Evolutionary conservation across 2,329 filamentous ascomycete genomes (phyloP), one percentile per base, ranked within the genome.

Genomic region (Fusarium fracticaudum): DNA sequence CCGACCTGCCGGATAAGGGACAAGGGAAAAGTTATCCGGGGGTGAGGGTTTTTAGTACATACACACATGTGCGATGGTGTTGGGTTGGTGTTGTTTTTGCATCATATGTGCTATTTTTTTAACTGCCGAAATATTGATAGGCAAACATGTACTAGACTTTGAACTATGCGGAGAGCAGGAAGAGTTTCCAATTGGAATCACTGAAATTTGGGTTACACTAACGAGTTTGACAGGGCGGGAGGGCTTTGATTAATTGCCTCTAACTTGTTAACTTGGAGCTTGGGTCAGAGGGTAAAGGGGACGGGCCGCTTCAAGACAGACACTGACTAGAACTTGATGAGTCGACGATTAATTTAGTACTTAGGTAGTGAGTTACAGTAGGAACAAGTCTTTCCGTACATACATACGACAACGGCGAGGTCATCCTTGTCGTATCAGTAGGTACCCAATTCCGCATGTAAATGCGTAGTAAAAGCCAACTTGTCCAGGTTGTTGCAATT

Each of bases 51-150:
- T 22, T 47, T 40, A 24, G n/a, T 48, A n/a, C 33, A 35, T 35
- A 35, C 33, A 35, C 15, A 17, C 33, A 35, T 35, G 33, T 35
- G 20, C 18, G 47, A 12, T 15, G 45, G 26, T 31, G 45, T 17
- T 48, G 26, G 20, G 45, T 26, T 64, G 31, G 33, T 33, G 60
- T 37, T 58, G 48, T 38, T 54, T 63, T 48, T 44, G 51, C n/a
- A 45, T 47, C 22, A 53, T 47, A 35, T 31, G 26, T 43, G 35
- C 41, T 38, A 43, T 38, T 41, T 70, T 70, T 38, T 40, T 20
- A 70, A 70, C 66, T 70, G 66, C 66, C 66, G 67, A 70, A 47
- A 70, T 70, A 37, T 24, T 70, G 67, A 70, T 70, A 70, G 41
- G 62, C 65, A 38, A 15, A 20, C 20, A 47, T 41, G 37, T 44